Evolutionary conservation across 1,139 yeast genomes (phyloP), one percentile per base, ranked within the genome.

Genomic region (Magnusiomyces magnusii): DNA sequence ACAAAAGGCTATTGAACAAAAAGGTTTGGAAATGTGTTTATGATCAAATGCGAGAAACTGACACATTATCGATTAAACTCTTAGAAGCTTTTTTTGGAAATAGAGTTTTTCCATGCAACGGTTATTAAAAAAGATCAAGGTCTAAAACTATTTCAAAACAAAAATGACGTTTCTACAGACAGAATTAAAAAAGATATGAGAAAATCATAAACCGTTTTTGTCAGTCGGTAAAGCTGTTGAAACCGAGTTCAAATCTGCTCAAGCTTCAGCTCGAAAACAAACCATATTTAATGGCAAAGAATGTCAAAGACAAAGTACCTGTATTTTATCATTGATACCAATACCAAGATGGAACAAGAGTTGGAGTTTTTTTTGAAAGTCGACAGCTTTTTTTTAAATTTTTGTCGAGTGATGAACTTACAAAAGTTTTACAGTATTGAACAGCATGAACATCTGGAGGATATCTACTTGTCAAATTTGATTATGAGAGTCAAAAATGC

Each of bases 321-420:
- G 99, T 98, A 1, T 87, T 95, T 70, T 86, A 85, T 63, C 98
- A 93, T 69, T 82, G 90, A 1, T 91, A 88, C 71, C 95, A 89
- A 70, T 90, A 85, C 68, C 80, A 82, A 58, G 80, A 81, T 60
- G 97, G 98, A 44, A 84, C 84, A 62, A 85, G 85, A 67, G 74
- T 90, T 41, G 99, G 99, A 47, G 85, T 92, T 13, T 76, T 93
- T 92, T 13, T 76, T 93, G 61, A 86, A 85, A 64, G 76, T 90
- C 9, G 97, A 93, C 70, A 83, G 83, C 64, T 78, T 28, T 79
- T 93, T 57, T 80, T 86, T 10, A 78, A 80, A 53, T 83, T 81
- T 67, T 73, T 92, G 60, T 85, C 91, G 7, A 84, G 86, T 1
- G 92, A 86, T 62, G 78, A 83, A 25, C 73, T 85, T 53, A 79